Evolutionary conservation across 1,139 yeast genomes (phyloP).

Genomic region (Arxiozyma slooffiae): DNA sequence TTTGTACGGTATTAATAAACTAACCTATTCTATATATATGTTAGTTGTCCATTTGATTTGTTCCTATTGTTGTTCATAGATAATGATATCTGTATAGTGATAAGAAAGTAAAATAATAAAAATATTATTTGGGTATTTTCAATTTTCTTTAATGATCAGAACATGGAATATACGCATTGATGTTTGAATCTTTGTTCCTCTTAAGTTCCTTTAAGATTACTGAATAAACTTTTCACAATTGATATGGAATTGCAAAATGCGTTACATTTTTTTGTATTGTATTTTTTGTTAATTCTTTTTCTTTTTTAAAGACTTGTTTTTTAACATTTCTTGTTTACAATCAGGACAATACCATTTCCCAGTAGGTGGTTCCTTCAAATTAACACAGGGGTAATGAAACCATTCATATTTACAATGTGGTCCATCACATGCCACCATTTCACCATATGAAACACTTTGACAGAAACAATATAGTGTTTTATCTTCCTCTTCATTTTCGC

Average conservation of each 20-base stretch:
- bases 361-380: slow-evolving; percentile 55
- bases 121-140: background rate
- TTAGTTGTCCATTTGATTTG: background rate
- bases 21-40: too few species aligned
- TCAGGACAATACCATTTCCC: slow-evolving; percentile 71
- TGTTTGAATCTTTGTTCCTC: too few species aligned
- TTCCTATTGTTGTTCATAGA: too few species aligned
- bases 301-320: slow-evolving; percentile 21
- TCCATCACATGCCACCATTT: slow-evolving; percentile 74
- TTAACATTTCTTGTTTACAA: slow-evolving; percentile 34
- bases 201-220: too few species aligned
- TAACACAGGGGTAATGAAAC: slow-evolving; percentile 75
- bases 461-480: slow-evolving; percentile 57
- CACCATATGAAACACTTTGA: slow-evolving; percentile 59
- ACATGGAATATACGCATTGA: background rate
- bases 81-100: background rate
- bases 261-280: background rate
- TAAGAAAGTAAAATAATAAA: too few species aligned
- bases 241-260: background rate
- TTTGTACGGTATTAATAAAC: background rate
- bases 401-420: slow-evolving; percentile 60
- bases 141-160: too few species aligned
- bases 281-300: slow-evolving; percentile 2
- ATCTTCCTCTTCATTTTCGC: slow-evolving; percentile 31
- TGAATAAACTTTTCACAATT: too few species aligned